Evolutionary conservation across 768 basidiomycete species (phyloP).

Genomic region (Lactarius quietus): DNA sequence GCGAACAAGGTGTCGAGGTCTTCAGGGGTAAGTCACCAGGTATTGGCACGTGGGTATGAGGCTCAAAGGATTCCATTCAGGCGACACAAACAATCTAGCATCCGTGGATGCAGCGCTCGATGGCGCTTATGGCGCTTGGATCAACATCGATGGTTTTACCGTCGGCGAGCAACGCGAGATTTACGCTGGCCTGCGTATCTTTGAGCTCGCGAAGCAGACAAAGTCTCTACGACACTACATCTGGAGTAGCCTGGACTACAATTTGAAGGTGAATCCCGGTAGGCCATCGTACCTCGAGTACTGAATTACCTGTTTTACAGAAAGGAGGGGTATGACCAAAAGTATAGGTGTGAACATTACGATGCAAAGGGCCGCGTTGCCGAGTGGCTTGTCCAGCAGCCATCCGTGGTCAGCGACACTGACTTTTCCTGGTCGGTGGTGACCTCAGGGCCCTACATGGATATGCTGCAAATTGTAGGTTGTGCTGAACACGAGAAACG

Average conservation of each 20-base stretch:
- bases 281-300: background rate
- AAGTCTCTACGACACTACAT: constrained; percentile 37
- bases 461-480: constrained; percentile 40
- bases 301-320: background rate
- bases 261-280: constrained; percentile 33
- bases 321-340: constrained; percentile 6
- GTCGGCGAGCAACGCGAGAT: constrained; percentile 41
- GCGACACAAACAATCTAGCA: constrained; percentile 21
- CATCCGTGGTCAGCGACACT: constrained; percentile 33
- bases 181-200: constrained; percentile 39
- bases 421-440: constrained; percentile 38
- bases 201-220: constrained; percentile 37
- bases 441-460: constrained; percentile 41
- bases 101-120: constrained; percentile 34
- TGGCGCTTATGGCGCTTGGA: constrained; percentile 37
- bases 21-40: constrained; percentile 32
- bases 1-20: constrained; percentile 37
- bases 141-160: constrained; percentile 37
- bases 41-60: background rate
- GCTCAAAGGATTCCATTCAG: background rate
- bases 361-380: constrained; percentile 41
- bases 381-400: constrained; percentile 37
- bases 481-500: background rate
- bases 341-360: constrained; percentile 38
- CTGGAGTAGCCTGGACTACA: constrained; percentile 42